phyloP scores from a whole-genome alignment of 768 basidiomycete species.

The Tulasnella calospora region DNA sequence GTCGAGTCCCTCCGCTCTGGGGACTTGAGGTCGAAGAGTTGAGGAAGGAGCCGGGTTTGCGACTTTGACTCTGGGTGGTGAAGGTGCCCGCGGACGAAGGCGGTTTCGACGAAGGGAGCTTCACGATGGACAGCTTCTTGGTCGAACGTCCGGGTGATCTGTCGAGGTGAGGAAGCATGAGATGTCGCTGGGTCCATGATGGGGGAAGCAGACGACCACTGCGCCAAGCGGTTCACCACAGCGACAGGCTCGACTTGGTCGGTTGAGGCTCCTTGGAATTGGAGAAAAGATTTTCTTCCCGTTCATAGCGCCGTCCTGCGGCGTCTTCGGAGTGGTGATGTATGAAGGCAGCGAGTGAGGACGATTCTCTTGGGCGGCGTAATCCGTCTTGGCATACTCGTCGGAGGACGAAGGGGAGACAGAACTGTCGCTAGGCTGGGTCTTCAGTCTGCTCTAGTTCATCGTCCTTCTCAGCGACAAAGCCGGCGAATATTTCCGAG shows the following conservation, averaged over 20 bases:
- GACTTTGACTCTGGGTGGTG: constrained; percentile 30
- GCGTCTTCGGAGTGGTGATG: constrained; percentile 18
- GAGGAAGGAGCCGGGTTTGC: not conserved
- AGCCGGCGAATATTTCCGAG: not conserved
- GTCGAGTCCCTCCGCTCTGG: not conserved
- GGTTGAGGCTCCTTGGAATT: not conserved
- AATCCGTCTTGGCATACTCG: not conserved
- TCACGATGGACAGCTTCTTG: constrained; percentile 36
- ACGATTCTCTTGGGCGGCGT: not conserved
- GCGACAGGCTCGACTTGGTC: constrained; percentile 23
- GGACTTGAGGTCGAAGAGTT: not conserved
- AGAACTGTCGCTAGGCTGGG: not conserved
- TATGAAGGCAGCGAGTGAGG: not conserved
- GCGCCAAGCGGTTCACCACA: not conserved
- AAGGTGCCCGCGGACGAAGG: constrained; percentile 4
- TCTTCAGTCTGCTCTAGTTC: constrained; percentile 1
- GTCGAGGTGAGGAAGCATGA: constrained; percentile 4
- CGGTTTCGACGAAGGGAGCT: constrained; percentile 15
- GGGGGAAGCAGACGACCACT: not conserved
- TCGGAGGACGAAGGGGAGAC: not conserved
- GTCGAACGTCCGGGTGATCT: constrained; percentile 23
- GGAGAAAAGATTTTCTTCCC: not conserved
- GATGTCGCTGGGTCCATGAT: constrained; percentile 3
- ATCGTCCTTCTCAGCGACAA: not conserved
- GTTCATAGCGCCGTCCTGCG: constrained; percentile 2